A percentile compares a stretch with the other conserved stretches of the same genome.
phyloP scores from a whole-genome alignment of 2,329 filamentous ascomycete genomes.

The Xylaria sp. region DNA sequence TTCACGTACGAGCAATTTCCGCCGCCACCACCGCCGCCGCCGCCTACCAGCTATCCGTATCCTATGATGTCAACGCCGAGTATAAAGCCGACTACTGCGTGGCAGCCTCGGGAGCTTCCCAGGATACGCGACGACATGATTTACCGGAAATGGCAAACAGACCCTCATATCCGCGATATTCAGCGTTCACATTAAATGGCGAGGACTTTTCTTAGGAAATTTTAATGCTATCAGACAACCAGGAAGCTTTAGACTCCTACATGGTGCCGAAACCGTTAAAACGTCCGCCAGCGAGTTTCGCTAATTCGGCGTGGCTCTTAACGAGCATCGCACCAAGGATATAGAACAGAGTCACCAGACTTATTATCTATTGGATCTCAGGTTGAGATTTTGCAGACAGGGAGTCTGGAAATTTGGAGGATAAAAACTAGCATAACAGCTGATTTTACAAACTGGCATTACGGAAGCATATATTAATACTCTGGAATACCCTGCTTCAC shows the following conservation, averaged over 20 bases:
- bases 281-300: neutral
- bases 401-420: neutral
- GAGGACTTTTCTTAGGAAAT: constrained; percentile 27
- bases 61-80: constrained; percentile 48
- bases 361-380: neutral
- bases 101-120: constrained; percentile 57
- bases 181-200: constrained; percentile 24
- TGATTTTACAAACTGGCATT: neutral
- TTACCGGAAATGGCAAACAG: constrained; percentile 60
- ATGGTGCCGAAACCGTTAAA: constrained; percentile 46
- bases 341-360: neutral
- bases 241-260: constrained; percentile 61
- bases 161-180: constrained; percentile 58
- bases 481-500: neutral
- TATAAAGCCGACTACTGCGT: constrained; percentile 48
- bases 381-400: neutral
- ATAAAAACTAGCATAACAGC: neutral
- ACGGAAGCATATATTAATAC: constrained; percentile 9
- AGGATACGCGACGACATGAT: constrained; percentile 62
- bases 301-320: neutral
- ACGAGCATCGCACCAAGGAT: neutral
- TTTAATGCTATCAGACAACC: constrained; percentile 50
- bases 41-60: constrained; percentile 46
- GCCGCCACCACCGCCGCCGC: constrained; percentile 47
- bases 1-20: constrained; percentile 60